Evolutionary conservation across 2,329 filamentous ascomycete species (phyloP).

Genomic region (Helminthosporium solani): DNA sequence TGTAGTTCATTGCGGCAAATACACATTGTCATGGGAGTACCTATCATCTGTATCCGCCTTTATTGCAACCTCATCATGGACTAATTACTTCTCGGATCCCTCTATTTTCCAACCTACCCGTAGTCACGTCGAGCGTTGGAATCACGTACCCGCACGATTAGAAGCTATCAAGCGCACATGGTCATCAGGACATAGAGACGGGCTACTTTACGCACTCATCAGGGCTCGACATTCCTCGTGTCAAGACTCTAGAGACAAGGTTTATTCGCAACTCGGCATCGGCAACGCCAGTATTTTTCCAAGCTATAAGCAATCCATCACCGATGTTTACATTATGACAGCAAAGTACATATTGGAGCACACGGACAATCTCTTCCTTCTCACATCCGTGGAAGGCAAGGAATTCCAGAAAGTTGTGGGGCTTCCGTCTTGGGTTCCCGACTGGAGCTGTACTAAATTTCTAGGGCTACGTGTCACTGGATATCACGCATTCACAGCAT

Average conservation of each 20-base stretch:
- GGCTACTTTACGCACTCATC: conserved; percentile 17
- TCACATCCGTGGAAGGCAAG: conserved; percentile 18
- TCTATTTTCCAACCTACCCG: not conserved
- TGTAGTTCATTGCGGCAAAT: conserved; percentile 12
- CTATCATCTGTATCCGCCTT: conserved; percentile 8
- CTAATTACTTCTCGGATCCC: conserved; percentile 2
- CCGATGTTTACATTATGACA: conserved; percentile 14
- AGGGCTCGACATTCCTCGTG: conserved; percentile 12
- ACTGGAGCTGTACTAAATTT: conserved; percentile 14
- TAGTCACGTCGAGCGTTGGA: not conserved
- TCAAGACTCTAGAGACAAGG: conserved; percentile 19
- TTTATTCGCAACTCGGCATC: conserved; percentile 19
- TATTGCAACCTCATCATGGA: conserved; percentile 13
- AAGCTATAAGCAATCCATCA: conserved; percentile 7
- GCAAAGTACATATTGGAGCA: conserved; percentile 17
- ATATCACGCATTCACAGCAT: conserved; percentile 12
- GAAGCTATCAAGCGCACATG: conserved; percentile 8
- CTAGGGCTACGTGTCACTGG: conserved; percentile 16
- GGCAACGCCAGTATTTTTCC: conserved; percentile 11
- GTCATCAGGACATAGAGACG: conserved; percentile 5
- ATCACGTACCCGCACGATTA: conserved; percentile 11
- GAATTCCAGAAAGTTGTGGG: conserved; percentile 11
- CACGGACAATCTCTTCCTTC: conserved; percentile 12
- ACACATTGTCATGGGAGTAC: conserved; percentile 9
- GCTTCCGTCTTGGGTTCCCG: conserved; percentile 23